Conservation (phyloP, 2,329 filamentous ascomycete species). For the Acarospora socialis region DNA sequence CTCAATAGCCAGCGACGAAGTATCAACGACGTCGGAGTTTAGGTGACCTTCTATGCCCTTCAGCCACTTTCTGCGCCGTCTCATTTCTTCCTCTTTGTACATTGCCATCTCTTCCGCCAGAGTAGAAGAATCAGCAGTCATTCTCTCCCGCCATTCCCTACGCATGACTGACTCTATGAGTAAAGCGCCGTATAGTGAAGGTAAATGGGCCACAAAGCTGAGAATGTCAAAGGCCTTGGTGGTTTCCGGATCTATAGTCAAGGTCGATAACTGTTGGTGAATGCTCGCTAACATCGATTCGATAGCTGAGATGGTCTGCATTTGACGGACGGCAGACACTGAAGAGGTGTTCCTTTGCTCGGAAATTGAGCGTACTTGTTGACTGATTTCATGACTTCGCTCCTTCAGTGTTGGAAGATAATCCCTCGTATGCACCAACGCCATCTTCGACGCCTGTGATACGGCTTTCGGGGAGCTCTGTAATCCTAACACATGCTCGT, state of each 20-base stretch:
- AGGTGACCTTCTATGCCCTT: constrained; percentile 68
- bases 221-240: constrained; percentile 70
- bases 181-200: constrained; percentile 80
- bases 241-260: constrained; percentile 62
- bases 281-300: constrained; percentile 61
- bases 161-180: constrained; percentile 73
- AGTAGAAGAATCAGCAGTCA: constrained; percentile 72
- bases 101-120: constrained; percentile 85
- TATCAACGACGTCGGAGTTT: constrained; percentile 37
- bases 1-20: constrained; percentile 61
- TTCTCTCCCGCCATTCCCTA: constrained; percentile 82
- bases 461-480: constrained; percentile 51
- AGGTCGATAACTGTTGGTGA: constrained; percentile 54
- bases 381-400: constrained; percentile 41
- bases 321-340: constrained; percentile 52
- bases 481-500: constrained; percentile 59
- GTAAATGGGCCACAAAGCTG: constrained; percentile 65
- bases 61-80: constrained; percentile 78
- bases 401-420: constrained; percentile 46
- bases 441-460: constrained; percentile 48
- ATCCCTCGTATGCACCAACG: constrained; percentile 47
- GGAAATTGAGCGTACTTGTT: constrained; percentile 39
- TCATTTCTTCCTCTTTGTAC: constrained; percentile 84
- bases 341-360: constrained; percentile 56
- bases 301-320: constrained; percentile 69